Evolutionary conservation across 768 basidiomycete genomes (phyloP).

Genomic region (Phylloporus rhodoxanthus): DNA sequence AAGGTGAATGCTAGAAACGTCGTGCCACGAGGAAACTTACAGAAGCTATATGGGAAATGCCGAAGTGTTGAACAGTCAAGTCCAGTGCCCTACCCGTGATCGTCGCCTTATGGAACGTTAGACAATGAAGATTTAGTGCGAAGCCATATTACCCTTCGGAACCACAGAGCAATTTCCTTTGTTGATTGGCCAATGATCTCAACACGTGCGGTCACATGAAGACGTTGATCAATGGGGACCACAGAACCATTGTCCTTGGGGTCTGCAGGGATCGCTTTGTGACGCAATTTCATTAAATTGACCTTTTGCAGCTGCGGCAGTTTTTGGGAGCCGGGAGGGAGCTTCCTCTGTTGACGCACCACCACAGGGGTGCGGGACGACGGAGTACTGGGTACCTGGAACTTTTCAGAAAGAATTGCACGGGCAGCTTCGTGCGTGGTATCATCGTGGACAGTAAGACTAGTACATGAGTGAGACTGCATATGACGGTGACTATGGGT

Average conservation of each 20-base stretch:
- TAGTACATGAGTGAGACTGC: conserved; percentile 52
- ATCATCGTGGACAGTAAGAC: conserved; percentile 9
- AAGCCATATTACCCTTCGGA: conserved; percentile 50
- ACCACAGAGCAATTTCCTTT: conserved; percentile 56
- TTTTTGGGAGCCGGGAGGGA: conserved; percentile 48
- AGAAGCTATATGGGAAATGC: conserved; percentile 3
- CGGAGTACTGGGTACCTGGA: conserved; percentile 26
- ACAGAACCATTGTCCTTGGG: conserved; percentile 45
- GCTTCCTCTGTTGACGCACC: conserved; percentile 25
- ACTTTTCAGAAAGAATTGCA: conserved; percentile 49
- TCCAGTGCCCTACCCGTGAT: conserved; percentile 61
- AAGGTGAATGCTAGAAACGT: conserved; percentile 16
- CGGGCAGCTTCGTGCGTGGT: conserved; percentile 45
- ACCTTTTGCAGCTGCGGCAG: conserved; percentile 50
- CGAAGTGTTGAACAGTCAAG: conserved; percentile 33
- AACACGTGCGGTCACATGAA: conserved; percentile 47
- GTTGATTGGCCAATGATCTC: conserved; percentile 23
- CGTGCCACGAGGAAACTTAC: conserved; percentile 8
- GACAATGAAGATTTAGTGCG: neutral
- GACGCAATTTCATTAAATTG: conserved; percentile 70
- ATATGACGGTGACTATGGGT: conserved; percentile 58
- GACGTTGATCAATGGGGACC: conserved; percentile 48
- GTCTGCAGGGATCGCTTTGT: conserved; percentile 59
- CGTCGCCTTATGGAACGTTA: conserved; percentile 37
- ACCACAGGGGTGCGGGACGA: conserved; percentile 24